A percentile compares a stretch with the other conserved stretches of the same genome.
These are phyloP conservation scores for Salix viminalis DNA, from an alignment of 345 rosid species.

Conservation along the genomic window DNA sequence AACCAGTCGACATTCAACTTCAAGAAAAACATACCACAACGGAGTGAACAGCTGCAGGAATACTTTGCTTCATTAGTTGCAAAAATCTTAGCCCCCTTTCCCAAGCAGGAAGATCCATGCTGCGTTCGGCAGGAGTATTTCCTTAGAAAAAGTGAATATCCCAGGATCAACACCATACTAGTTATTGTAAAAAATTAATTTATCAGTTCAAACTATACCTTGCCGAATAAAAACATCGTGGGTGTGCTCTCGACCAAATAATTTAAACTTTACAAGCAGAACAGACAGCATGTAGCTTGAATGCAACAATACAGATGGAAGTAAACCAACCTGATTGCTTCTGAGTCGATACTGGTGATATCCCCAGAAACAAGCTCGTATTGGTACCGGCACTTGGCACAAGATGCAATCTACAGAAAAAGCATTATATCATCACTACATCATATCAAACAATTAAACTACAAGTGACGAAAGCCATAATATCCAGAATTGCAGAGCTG, in stretches of 20 bases:
- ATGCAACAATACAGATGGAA: conserved; percentile 14
- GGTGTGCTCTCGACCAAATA: background rate
- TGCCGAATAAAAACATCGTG: background rate
- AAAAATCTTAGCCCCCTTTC: conserved; percentile 78
- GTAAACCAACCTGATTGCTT: conserved; percentile 79
- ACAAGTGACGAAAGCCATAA: background rate
- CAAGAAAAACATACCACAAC: conserved; percentile 62
- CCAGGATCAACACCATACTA: conserved; percentile 79
- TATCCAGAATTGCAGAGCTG: no score
- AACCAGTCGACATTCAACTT: background rate
- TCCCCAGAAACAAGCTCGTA: conserved; percentile 93
- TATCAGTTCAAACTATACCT: background rate
- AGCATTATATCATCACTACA: background rate
- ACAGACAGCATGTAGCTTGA: background rate
- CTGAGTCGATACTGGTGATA: conserved; percentile 62
- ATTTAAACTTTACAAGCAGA: background rate
- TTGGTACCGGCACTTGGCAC: conserved; percentile 83
- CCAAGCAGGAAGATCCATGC: conserved; percentile 94
- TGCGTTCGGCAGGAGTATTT: conserved; percentile 99
- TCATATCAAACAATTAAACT: background rate
- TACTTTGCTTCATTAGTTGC: conserved; percentile 61
- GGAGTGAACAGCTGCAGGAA: conserved; percentile 80
- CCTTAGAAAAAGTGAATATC: conserved; percentile 98
- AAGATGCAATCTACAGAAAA: conserved; percentile 64
- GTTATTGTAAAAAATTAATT: conserved; percentile 10